Evolutionary conservation across 169 alveolate genomes (phyloP).

Genomic region (Cryptosporidium xiaoi): DNA sequence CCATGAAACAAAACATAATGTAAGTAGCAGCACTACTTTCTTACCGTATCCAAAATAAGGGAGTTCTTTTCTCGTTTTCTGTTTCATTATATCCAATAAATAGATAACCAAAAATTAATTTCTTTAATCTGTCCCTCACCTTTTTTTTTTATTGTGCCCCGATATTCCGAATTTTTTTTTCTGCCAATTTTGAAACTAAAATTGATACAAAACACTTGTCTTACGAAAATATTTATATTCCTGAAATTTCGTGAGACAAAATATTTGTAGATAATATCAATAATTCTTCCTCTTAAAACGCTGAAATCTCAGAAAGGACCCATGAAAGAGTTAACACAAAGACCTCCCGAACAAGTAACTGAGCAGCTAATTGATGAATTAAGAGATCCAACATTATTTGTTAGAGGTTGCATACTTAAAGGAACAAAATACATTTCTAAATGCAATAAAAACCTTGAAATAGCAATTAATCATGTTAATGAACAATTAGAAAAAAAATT

Average conservation of each 20-base stretch:
- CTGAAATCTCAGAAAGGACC: neutral
- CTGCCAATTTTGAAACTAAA: too few species aligned
- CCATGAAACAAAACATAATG: slow-evolving; percentile 11
- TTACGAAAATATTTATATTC: too few species aligned
- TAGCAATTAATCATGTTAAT: slow-evolving; percentile 31
- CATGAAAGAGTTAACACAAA: neutral
- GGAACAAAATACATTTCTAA: slow-evolving; percentile 38
- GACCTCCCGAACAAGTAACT: slow-evolving; percentile 13
- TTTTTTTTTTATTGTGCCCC: neutral
- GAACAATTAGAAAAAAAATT: slow-evolving; percentile 32
- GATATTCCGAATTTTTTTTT: too few species aligned
- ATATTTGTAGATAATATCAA: too few species aligned
- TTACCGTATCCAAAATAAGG: slow-evolving; percentile 63
- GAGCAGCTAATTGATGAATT: slow-evolving; percentile 48
- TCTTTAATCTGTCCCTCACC: slow-evolving; percentile 9
- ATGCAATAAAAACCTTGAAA: slow-evolving; percentile 39
- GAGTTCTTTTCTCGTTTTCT: slow-evolving; percentile 5
- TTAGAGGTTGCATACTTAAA: slow-evolving; percentile 48
- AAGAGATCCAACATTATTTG: slow-evolving; percentile 50
- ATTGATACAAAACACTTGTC: too few species aligned
- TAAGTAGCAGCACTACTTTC: slow-evolving; percentile 8
- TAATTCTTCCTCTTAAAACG: too few species aligned
- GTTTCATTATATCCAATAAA: neutral
- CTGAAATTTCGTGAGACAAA: too few species aligned
- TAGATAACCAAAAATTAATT: neutral